phyloP scores from a whole-genome alignment of 805 yeast genomes.

The Kuraishia piskuri region DNA sequence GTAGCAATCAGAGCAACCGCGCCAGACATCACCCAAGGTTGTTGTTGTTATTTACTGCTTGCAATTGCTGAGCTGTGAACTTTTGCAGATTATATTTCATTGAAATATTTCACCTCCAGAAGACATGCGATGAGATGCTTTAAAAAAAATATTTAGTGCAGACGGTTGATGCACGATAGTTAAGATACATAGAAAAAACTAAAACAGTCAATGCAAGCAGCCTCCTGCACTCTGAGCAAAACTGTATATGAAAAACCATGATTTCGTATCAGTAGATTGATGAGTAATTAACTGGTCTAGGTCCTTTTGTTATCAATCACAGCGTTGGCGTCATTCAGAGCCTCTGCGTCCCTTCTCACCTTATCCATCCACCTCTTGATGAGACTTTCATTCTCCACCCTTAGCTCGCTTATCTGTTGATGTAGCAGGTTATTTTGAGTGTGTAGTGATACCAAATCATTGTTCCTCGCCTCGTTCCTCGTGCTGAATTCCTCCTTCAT shows the following conservation, averaged over 20 bases:
- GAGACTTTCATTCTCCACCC: constrained; percentile 28
- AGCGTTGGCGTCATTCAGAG: constrained; percentile 30
- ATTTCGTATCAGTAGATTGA: no score
- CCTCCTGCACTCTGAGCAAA: no score
- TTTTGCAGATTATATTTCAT: background rate
- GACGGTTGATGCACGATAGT: background rate
- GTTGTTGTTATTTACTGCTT: background rate
- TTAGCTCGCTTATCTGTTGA: constrained; percentile 21
- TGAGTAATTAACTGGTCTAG: no score
- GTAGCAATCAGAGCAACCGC: background rate
- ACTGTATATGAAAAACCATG: no score
- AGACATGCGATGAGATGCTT: background rate
- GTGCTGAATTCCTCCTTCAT: constrained; percentile 21
- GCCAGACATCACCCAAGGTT: background rate
- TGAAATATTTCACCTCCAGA: background rate
- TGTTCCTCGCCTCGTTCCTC: constrained; percentile 40
- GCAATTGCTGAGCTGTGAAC: background rate
- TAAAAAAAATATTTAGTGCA: background rate
- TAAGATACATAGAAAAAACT: no score
- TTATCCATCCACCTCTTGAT: constrained; percentile 35
- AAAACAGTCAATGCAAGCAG: background rate
- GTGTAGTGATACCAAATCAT: constrained; percentile 37
- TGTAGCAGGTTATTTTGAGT: constrained; percentile 39
- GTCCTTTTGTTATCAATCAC: background rate
- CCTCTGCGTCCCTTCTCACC: constrained; percentile 32